phyloP scores from a whole-genome alignment of 2,329 filamentous ascomycete genomes.

The Xylaria arbuscula region DNA sequence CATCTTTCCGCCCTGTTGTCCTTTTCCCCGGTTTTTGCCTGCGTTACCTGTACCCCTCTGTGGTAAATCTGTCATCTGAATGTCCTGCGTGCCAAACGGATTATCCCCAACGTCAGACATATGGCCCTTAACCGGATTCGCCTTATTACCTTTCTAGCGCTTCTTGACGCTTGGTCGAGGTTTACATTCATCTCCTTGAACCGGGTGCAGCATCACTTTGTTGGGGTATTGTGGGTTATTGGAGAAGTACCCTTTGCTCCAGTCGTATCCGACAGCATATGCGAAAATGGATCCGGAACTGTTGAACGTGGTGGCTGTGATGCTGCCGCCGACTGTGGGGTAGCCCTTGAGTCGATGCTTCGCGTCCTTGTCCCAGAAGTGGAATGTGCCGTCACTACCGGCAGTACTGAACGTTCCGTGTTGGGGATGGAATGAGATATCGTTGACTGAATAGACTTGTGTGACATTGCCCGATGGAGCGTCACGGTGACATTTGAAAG shows the following conservation, averaged over 20 bases:
- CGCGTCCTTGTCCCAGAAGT: conserved; percentile 94
- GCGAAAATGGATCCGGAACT: conserved; percentile 84
- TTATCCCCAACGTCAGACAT: too few species aligned
- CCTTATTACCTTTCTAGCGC: conserved; percentile 41
- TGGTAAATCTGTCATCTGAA: too few species aligned
- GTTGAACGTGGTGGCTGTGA: conserved; percentile 93
- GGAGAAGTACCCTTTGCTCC: conserved; percentile 92
- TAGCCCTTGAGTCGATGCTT: conserved; percentile 93
- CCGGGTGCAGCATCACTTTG: conserved; percentile 87
- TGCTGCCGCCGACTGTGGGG: conserved; percentile 83
- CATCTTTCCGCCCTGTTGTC: neutral
- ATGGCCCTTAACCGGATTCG: neutral
- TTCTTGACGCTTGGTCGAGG: conserved; percentile 70
- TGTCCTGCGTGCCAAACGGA: too few species aligned
- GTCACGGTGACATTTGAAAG: conserved; percentile 98
- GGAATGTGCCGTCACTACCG: conserved; percentile 94
- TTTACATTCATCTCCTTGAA: conserved; percentile 72
- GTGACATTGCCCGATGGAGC: conserved; percentile 78
- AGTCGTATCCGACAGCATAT: conserved; percentile 95
- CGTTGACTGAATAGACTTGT: conserved; percentile 95
- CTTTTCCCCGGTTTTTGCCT: neutral
- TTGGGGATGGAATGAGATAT: conserved; percentile 95
- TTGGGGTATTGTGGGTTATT: conserved; percentile 81
- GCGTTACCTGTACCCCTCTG: neutral
- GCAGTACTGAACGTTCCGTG: conserved; percentile 99